These are phyloP conservation scores for Fusarium praegraminearum DNA, from an alignment of 2,329 filamentous ascomycete species.

Conservation along the genomic window DNA sequence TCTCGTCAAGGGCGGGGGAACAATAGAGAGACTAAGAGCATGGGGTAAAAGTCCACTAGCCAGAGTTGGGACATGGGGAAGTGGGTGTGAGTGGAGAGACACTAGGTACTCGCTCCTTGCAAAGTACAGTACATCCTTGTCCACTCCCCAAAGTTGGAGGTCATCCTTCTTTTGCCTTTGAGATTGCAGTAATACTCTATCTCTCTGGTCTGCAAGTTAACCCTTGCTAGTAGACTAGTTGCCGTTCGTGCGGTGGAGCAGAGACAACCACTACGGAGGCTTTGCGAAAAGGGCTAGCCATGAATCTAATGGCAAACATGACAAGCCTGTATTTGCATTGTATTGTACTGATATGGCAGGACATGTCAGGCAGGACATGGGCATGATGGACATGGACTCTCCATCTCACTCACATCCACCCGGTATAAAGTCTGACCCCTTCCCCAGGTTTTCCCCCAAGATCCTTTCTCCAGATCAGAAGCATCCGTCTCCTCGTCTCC, in stretches of 20 bases:
- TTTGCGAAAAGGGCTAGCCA: constrained; percentile 26
- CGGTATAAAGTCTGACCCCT: constrained; percentile 40
- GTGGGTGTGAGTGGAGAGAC: constrained; percentile 24
- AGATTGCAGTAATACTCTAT: constrained; percentile 27
- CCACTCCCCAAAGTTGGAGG: constrained; percentile 19
- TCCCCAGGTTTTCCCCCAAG: constrained; percentile 39
- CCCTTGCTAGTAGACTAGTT: constrained; percentile 42
- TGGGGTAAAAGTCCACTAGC: constrained; percentile 21
- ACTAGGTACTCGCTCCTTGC: background rate
- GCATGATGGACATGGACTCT: background rate
- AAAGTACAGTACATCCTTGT: constrained; percentile 6
- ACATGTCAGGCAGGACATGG: background rate
- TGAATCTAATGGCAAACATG: constrained; percentile 4
- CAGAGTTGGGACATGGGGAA: constrained; percentile 28
- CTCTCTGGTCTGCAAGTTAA: constrained; percentile 10
- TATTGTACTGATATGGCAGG: background rate
- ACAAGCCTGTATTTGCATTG: constrained; percentile 14
- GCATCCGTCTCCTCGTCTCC: constrained; percentile 39
- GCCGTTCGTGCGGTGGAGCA: constrained; percentile 40
- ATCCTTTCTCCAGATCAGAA: constrained; percentile 40
- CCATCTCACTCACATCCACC: constrained; percentile 3
- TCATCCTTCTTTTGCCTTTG: background rate
- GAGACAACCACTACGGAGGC: constrained; percentile 27
- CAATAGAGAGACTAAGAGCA: constrained; percentile 15
- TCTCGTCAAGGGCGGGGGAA: constrained; percentile 17